Percentiles rank a stretch among this genome's conserved stretches.
phyloP scores from a whole-genome alignment of 2,329 filamentous ascomycete genomes.

The Alternaria sp. region DNA sequence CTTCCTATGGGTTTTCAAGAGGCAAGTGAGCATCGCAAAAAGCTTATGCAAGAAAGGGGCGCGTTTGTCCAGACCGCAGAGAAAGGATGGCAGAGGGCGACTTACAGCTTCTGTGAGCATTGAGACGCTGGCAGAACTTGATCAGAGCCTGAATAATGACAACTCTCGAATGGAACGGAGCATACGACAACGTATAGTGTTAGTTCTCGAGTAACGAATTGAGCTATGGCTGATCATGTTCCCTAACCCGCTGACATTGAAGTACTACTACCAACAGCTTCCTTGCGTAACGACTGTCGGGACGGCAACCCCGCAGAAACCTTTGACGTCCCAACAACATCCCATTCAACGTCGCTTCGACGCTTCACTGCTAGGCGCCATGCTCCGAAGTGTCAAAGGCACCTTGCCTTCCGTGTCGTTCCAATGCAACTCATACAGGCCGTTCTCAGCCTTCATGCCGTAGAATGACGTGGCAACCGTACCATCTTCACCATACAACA shows the following conservation, averaged over 20 bases:
- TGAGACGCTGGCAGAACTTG: neutral
- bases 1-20: constrained; percentile 27
- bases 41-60: constrained; percentile 17
- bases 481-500: neutral
- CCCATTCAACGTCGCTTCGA: neutral
- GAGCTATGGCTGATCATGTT: too few species aligned
- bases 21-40: constrained; percentile 4
- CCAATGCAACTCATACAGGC: constrained; percentile 1
- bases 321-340: neutral
- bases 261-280: neutral
- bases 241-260: neutral
- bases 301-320: too few species aligned
- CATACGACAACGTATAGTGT: too few species aligned
- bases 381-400: neutral
- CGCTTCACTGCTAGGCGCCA: neutral
- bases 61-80: constrained; percentile 4
- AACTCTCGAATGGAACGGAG: neutral
- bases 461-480: neutral
- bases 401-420: neutral
- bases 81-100: neutral
- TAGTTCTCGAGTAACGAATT: too few species aligned
- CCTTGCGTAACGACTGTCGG: neutral
- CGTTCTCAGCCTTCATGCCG: neutral
- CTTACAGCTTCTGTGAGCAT: constrained; percentile 25
- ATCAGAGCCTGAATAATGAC: neutral